phyloP scores from a whole-genome alignment of 768 basidiomycete genomes.

The Roridomyces roridus region DNA sequence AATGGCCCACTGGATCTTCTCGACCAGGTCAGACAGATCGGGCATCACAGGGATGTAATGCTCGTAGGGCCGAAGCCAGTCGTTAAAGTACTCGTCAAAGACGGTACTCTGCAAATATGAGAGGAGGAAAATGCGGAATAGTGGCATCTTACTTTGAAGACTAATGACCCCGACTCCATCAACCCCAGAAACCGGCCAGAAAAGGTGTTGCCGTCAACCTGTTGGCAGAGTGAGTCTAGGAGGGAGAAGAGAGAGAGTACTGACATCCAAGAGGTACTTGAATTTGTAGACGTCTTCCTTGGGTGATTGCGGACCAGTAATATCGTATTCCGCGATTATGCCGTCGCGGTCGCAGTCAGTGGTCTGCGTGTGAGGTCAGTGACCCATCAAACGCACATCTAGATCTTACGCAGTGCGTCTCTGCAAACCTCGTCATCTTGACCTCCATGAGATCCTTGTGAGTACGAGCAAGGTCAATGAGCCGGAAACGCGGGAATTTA shows the following conservation, averaged over 20 bases:
- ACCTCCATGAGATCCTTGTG: conserved; percentile 26
- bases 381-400: too few relatives aligned
- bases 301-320: conserved; percentile 16
- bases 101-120: conserved; percentile 14
- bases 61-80: conserved; percentile 22
- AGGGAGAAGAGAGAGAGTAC: too few relatives aligned
- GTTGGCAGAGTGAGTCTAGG: too few relatives aligned
- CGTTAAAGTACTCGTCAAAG: conserved; percentile 24
- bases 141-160: conserved; percentile 19
- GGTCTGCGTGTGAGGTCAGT: too few relatives aligned
- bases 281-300: conserved; percentile 26
- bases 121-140: background rate
- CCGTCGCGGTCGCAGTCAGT: conserved; percentile 22
- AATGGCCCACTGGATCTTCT: conserved; percentile 25
- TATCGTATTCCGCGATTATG: conserved; percentile 24
- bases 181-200: conserved; percentile 23
- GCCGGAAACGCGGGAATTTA: conserved; percentile 25
- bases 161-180: conserved; percentile 21
- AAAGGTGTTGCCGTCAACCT: too few relatives aligned
- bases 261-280: conserved; percentile 25
- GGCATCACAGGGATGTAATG: conserved; percentile 22
- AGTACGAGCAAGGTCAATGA: conserved; percentile 24
- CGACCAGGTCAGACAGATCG: conserved; percentile 24
- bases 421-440: conserved; percentile 25
- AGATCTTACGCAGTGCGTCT: conserved; percentile 25